phyloP scores from a whole-genome alignment of 306 rosid species.

The Senna tora region DNA sequence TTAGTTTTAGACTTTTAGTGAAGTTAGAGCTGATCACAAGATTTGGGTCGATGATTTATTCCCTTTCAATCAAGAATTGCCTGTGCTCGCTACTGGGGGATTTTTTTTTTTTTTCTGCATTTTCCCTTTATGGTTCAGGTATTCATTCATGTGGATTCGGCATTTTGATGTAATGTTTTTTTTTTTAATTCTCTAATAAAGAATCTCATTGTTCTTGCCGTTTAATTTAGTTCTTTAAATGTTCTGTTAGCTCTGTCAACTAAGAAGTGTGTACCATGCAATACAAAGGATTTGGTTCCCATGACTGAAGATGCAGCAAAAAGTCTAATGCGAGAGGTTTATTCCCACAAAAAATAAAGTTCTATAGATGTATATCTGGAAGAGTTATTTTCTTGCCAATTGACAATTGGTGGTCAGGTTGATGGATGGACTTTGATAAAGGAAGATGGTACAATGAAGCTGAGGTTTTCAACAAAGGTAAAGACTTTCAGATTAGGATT shows the following conservation, averaged over 20 bases:
- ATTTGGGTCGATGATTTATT: not conserved
- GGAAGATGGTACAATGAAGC: conserved; percentile 62
- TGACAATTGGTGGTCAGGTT: conserved; percentile 45
- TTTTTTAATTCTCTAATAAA: too few species aligned
- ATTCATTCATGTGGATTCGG: not conserved
- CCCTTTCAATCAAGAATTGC: too few species aligned
- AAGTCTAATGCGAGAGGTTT: conserved; percentile 59
- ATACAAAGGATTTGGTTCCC: conserved; percentile 63
- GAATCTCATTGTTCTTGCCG: not conserved
- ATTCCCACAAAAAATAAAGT: not conserved
- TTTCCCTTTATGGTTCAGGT: not conserved
- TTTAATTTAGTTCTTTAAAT: not conserved
- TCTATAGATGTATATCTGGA: not conserved
- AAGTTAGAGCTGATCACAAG: not conserved
- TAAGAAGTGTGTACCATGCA: conserved; percentile 75
- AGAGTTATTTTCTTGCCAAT: not conserved
- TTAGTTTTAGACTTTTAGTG: not conserved
- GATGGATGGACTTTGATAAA: conserved; percentile 66
- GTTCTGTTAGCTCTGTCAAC: conserved; percentile 54
- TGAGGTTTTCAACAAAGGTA: conserved; percentile 66
- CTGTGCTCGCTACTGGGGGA: not conserved
- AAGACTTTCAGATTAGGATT: conserved; percentile 76
- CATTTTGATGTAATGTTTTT: conserved; percentile 1
- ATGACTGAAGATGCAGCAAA: conserved; percentile 69
- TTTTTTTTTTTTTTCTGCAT: too few species aligned